phyloP scores from a whole-genome alignment of 768 basidiomycete genomes.

The Multifurca ochricompacta region DNA sequence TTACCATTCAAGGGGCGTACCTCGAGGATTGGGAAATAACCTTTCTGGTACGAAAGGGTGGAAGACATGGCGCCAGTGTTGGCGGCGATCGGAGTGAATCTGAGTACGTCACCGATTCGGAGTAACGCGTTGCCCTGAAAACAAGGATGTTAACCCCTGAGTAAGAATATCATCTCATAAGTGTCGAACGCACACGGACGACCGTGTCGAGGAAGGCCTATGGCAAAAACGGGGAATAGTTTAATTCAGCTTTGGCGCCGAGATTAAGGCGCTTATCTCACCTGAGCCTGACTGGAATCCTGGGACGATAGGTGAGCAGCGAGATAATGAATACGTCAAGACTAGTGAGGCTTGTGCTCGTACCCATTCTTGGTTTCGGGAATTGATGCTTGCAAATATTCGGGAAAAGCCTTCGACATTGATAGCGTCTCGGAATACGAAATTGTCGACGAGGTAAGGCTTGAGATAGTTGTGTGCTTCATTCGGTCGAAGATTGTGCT shows the following conservation, averaged over 20 bases:
- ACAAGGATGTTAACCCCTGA: neutral
- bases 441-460: conserved; percentile 23
- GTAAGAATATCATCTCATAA: neutral
- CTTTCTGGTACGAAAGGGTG: conserved; percentile 29
- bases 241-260: neutral
- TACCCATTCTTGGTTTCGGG: conserved; percentile 24
- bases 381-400: conserved; percentile 24
- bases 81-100: conserved; percentile 21
- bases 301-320: conserved; percentile 1
- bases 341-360: neutral
- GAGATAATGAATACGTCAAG: neutral
- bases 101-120: conserved; percentile 29
- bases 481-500: conserved; percentile 19
- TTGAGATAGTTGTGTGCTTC: conserved; percentile 26
- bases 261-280: conserved; percentile 1
- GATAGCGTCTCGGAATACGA: conserved; percentile 22
- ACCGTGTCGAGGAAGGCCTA: conserved; percentile 25
- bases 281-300: conserved; percentile 27
- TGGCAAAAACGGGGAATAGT: neutral
- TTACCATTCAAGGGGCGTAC: conserved; percentile 15
- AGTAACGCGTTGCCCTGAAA: conserved; percentile 25
- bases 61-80: conserved; percentile 7
- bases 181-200: conserved; percentile 19
- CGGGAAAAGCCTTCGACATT: conserved; percentile 25
- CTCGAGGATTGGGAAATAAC: conserved; percentile 28